These are phyloP conservation scores for Yamadazyma kitorensis DNA, from an alignment of 805 yeast genomes.

Conservation along the genomic window DNA sequence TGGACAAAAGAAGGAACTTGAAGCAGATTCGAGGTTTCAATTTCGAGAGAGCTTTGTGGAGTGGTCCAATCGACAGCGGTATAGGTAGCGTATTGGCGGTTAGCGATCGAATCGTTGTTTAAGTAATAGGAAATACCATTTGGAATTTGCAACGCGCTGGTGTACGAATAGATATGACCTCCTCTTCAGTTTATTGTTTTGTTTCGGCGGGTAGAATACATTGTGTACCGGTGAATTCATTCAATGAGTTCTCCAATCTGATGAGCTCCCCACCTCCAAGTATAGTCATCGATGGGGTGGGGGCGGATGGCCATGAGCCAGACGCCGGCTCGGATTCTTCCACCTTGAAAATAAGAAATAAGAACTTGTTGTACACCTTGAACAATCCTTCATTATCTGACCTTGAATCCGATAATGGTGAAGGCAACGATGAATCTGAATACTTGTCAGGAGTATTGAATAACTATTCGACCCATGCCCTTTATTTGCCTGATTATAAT, in stretches of 20 bases:
- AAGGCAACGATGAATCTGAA: slow-evolving; percentile 3
- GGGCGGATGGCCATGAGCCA: background rate
- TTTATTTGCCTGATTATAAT: slow-evolving; percentile 45
- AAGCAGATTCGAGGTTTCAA: too few species aligned
- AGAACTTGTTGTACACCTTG: slow-evolving; percentile 32
- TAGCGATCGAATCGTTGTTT: too few species aligned
- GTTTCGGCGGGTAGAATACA: slow-evolving; percentile 24
- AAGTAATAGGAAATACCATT: too few species aligned
- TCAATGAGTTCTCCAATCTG: slow-evolving; percentile 13
- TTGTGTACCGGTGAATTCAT: slow-evolving; percentile 23
- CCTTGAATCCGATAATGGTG: slow-evolving; percentile 26
- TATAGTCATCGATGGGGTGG: slow-evolving; percentile 2
- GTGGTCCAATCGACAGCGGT: too few species aligned
- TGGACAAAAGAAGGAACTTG: too few species aligned
- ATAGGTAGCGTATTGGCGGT: too few species aligned
- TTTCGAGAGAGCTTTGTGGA: too few species aligned
- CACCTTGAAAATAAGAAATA: slow-evolving; percentile 16
- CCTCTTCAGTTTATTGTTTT: slow-evolving; percentile 29
- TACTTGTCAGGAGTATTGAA: slow-evolving; percentile 12
- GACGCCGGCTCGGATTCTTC: background rate
- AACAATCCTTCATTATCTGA: slow-evolving; percentile 39
- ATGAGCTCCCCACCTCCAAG: slow-evolving; percentile 1
- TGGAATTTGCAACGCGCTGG: too few species aligned
- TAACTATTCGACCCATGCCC: slow-evolving; percentile 44
- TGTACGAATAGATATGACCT: too few species aligned